phyloP scores from a whole-genome alignment of 495 filamentous ascomycete species.

The Aspergillus bridgeri region DNA sequence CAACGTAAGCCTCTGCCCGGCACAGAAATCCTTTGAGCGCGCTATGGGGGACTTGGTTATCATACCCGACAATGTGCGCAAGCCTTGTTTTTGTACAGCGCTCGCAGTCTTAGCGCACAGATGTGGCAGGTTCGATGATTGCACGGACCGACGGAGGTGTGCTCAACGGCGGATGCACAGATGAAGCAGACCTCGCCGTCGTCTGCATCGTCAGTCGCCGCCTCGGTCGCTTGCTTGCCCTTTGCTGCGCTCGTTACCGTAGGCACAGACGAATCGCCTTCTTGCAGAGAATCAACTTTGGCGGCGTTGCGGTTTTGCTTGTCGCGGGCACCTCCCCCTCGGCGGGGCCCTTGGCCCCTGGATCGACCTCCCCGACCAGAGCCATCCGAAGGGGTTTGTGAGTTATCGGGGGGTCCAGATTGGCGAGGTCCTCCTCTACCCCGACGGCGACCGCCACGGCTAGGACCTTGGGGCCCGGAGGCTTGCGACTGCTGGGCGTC shows the following conservation, averaged over 20 bases:
- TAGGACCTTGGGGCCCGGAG: conserved; percentile 28
- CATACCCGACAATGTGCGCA: conserved; percentile 91
- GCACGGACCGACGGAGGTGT: conserved; percentile 84
- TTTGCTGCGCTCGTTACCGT: conserved; percentile 12
- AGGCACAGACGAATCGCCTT: not conserved
- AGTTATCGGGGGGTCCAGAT: conserved; percentile 23
- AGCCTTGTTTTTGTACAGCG: conserved; percentile 90
- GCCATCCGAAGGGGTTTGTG: conserved; percentile 21
- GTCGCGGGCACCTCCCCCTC: conserved; percentile 33
- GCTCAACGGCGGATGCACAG: conserved; percentile 81
- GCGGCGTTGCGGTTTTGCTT: conserved; percentile 22
- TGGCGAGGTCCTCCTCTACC: conserved; percentile 37
- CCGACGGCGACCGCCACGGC: conserved; percentile 40
- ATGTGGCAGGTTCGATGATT: conserved; percentile 96
- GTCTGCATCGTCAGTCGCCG: conserved; percentile 48
- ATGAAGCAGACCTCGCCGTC: conserved; percentile 93
- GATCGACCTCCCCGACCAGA: conserved; percentile 23
- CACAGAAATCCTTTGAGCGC: not conserved
- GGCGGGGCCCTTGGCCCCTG: conserved; percentile 27
- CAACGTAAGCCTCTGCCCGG: not conserved
- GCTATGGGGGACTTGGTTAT: conserved; percentile 8
- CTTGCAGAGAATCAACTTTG: conserved; percentile 13
- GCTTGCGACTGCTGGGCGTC: conserved; percentile 29
- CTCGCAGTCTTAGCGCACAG: conserved; percentile 82
- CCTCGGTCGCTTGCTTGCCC: conserved; percentile 23